These are phyloP conservation scores for Cordia subcordata DNA, from an alignment of 257 asterid species.

Conservation along the genomic window DNA sequence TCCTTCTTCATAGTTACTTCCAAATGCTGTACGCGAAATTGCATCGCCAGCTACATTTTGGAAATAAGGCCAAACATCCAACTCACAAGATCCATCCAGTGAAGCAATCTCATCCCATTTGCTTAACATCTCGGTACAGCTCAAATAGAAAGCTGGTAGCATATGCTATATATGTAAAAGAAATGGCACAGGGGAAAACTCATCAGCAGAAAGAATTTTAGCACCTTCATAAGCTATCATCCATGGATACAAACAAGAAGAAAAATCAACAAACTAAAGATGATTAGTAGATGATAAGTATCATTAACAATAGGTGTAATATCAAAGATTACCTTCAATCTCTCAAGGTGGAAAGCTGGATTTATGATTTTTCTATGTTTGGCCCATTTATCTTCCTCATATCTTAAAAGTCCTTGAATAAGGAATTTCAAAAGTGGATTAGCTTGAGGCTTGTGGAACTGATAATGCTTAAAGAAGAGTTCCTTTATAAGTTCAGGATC, in stretches of 20 bases:
- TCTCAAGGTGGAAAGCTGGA: constrained; percentile 3
- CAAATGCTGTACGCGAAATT: constrained; percentile 50
- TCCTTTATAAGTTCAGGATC: constrained; percentile 2
- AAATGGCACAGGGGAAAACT: not conserved
- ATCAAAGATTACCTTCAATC: constrained; percentile 8
- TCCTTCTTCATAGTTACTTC: constrained; percentile 49
- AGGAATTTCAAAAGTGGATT: not conserved
- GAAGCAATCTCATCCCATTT: constrained; percentile 33
- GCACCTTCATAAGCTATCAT: no score
- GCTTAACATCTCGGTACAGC: constrained; percentile 31
- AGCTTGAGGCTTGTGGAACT: not conserved
- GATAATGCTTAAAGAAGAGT: not conserved
- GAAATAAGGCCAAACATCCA: constrained; percentile 46
- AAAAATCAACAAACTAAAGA: no score
- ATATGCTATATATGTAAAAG: constrained; percentile 21
- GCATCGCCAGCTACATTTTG: constrained; percentile 31
- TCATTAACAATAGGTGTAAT: no score
- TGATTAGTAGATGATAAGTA: no score
- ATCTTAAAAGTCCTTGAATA: not conserved
- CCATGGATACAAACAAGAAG: no score
- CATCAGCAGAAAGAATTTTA: not conserved
- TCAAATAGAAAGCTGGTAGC: constrained; percentile 37
- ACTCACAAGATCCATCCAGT: constrained; percentile 18
- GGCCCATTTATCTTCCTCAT: not conserved
- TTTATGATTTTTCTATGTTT: not conserved